phyloP scores from a whole-genome alignment of 257 asterid genomes.

The Jacaranda mimosifolia region DNA sequence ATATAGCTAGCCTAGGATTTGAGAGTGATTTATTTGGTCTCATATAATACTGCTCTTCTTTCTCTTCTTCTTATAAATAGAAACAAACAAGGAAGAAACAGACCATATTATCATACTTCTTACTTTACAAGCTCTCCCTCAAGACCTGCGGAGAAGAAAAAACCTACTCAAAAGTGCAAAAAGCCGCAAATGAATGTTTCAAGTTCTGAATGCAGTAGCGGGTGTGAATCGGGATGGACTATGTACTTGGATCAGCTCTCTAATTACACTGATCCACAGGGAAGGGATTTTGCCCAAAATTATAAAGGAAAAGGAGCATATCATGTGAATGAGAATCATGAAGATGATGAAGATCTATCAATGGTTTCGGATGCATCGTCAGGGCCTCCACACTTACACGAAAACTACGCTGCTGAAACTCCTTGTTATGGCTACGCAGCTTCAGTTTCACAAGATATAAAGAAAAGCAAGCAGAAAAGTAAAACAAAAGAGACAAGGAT shows the following conservation, averaged over 20 bases:
- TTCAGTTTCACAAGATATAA: conserved; percentile 34
- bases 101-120: background rate
- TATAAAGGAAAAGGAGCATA: background rate
- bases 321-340: conserved; percentile 28
- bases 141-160: too few relatives aligned
- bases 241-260: conserved; percentile 76
- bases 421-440: background rate
- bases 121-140: background rate
- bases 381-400: conserved; percentile 66
- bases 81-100: background rate
- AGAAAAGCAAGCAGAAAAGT: conserved; percentile 44
- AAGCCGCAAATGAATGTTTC: conserved; percentile 57
- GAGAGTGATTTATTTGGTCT: conserved; percentile 56
- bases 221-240: conserved; percentile 95
- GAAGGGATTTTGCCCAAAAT: conserved; percentile 11
- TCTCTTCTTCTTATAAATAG: conserved; percentile 51
- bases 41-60: conserved; percentile 34
- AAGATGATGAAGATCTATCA: conserved; percentile 55
- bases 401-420: background rate
- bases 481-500: conserved; percentile 42
- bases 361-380: conserved; percentile 96
- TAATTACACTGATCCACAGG: conserved; percentile 39
- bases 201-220: conserved; percentile 75
- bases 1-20: conserved; percentile 61
- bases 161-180: background rate